These are phyloP conservation scores for Saksenaea vasiformis DNA, from an alignment of 371 early-diverging fungal species.

Conservation along the genomic window DNA sequence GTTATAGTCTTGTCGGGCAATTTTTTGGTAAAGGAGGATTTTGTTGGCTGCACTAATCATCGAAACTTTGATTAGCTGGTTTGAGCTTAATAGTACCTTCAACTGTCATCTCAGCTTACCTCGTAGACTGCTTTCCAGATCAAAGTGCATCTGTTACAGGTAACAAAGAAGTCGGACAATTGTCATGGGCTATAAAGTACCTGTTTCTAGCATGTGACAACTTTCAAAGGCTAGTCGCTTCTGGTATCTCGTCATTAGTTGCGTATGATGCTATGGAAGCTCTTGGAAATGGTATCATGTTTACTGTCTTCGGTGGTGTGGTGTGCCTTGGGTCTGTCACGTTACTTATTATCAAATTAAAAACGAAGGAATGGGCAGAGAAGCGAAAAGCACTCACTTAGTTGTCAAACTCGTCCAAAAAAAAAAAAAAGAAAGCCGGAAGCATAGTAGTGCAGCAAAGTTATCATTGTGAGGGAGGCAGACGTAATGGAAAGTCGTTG, in stretches of 20 bases:
- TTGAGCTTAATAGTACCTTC: conserved; percentile 36
- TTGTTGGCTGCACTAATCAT: too few species aligned
- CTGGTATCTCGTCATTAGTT: conserved; percentile 43
- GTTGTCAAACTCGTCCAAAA: not conserved
- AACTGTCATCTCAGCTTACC: conserved; percentile 38
- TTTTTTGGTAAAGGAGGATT: conserved; percentile 32
- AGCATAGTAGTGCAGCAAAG: too few species aligned
- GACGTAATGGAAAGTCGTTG: not conserved
- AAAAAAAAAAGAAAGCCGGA: too few species aligned
- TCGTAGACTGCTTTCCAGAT: conserved; percentile 45
- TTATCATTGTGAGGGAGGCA: too few species aligned
- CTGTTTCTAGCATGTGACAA: conserved; percentile 42
- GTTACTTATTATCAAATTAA: conserved; percentile 16
- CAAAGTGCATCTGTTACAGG: conserved; percentile 49
- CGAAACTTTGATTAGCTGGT: conserved; percentile 22
- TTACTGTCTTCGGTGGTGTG: conserved; percentile 29
- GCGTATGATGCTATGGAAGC: conserved; percentile 33
- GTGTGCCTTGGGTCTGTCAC: conserved; percentile 12
- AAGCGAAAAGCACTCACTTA: not conserved
- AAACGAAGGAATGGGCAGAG: conserved; percentile 25
- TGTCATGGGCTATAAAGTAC: not conserved
- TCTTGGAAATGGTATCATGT: conserved; percentile 32
- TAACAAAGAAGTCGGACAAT: not conserved
- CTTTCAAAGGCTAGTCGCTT: conserved; percentile 38
- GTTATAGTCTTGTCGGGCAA: conserved; percentile 36